Evolutionary conservation across 495 filamentous ascomycete species (phyloP), one percentile per base, ranked within the genome.

Genomic region (Mycothermus thermophilus): DNA sequence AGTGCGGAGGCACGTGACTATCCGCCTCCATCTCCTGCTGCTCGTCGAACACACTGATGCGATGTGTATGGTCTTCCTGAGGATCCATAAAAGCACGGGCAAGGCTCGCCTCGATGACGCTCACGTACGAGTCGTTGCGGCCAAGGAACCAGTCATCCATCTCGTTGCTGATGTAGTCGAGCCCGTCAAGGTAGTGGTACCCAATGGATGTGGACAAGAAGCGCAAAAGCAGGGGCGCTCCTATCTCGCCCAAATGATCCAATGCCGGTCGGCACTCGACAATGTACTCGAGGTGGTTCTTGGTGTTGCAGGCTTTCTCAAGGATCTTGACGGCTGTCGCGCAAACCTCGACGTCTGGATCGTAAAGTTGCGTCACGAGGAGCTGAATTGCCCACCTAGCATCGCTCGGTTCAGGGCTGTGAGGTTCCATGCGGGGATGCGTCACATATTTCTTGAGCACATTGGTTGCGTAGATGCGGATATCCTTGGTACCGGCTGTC

Each of bases 131-230:
- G 55, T 96, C 88, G 49, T 97, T 97, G 19, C 90, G 76, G 22
- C 92, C 90, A 32, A 79, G 72, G 51, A 95, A 97, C 90, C 90
- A 97, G 55, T 96, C 90, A 50, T 97, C 90, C 90, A 97, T 97
- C 51, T 96, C 92, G 46, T 90, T 85, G 26, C 84, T 90, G 51
- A 97, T 97, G 46, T 97, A 97, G 56, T 97, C 90, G 12, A 97
- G 67, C 6, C 85, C 90, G 55, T 97, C 84, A 3, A 97, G 64
- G 56, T 97, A 97, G 58, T 96, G 87, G 44, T 97, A 97, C 4
- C 90, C 90, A 21, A 95, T 82, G 0, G 83, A 92, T 0, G 92
- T 95, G 3, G 86, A 94, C 34, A 97, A 55, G 51, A 97, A 97
- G 38, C 90, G 79, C 38, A 97, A 65, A 13, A 97, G 74, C 18